phyloP scores from a whole-genome alignment of 1,284 basidiomycete species.

The Ustilago lituana region DNA sequence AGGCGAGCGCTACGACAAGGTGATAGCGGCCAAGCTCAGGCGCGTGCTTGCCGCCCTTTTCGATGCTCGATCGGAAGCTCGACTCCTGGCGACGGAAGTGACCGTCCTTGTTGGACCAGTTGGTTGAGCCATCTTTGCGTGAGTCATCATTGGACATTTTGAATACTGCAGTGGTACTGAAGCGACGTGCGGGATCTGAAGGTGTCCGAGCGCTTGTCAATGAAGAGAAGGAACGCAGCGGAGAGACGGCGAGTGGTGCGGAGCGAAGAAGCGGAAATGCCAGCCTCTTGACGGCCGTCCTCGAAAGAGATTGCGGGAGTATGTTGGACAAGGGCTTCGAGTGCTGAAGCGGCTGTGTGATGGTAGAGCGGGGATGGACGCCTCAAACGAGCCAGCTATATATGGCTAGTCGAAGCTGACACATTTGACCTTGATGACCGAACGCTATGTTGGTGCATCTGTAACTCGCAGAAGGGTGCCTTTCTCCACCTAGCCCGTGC shows the following conservation, averaged over 20 bases:
- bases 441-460: no score
- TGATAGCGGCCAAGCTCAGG: slow-evolving; percentile 79
- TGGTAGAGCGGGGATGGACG: slow-evolving; percentile 9
- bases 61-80: slow-evolving; percentile 78
- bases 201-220: background rate
- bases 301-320: slow-evolving; percentile 1
- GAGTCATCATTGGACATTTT: slow-evolving; percentile 29
- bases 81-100: slow-evolving; percentile 81
- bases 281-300: slow-evolving; percentile 8
- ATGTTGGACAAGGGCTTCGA: slow-evolving; percentile 6
- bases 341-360: no score
- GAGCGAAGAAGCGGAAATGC: background rate
- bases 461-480: no score
- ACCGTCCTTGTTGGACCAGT: slow-evolving; percentile 74
- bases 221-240: background rate
- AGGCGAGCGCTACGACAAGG: slow-evolving; percentile 62
- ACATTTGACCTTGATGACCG: no score
- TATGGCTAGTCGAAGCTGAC: no score
- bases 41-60: slow-evolving; percentile 77
- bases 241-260: background rate
- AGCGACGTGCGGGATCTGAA: background rate
- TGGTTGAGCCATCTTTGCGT: slow-evolving; percentile 50
- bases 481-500: no score
- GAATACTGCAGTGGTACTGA: background rate
- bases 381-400: no score